These are phyloP conservation scores for Penicillium hordei DNA, from an alignment of 2,329 filamentous ascomycete genomes.

Conservation along the genomic window DNA sequence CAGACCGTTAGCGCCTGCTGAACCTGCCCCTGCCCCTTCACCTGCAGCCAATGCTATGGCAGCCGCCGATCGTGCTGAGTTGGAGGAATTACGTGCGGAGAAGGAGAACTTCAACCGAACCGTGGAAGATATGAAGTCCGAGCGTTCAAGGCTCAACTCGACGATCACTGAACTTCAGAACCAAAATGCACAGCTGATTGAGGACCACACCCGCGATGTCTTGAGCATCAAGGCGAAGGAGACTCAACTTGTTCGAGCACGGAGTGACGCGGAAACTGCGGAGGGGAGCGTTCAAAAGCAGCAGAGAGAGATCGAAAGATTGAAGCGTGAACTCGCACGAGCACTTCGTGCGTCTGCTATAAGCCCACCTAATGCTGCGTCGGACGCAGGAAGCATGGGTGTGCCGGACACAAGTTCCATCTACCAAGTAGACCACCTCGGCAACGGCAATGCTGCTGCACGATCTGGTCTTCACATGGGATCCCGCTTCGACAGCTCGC, in stretches of 20 bases:
- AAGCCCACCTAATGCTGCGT: constrained; percentile 36
- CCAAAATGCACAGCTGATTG: constrained; percentile 93
- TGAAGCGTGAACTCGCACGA: constrained; percentile 78
- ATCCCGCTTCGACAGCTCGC: constrained; percentile 41
- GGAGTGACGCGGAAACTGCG: constrained; percentile 84
- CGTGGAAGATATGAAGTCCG: constrained; percentile 76
- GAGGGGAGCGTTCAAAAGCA: constrained; percentile 83
- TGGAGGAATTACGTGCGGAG: constrained; percentile 81
- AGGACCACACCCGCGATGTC: constrained; percentile 93
- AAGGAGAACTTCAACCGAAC: constrained; percentile 75
- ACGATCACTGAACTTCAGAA: constrained; percentile 94
- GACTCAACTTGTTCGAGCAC: constrained; percentile 88
- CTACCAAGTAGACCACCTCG: constrained; percentile 41
- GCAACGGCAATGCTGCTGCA: constrained; percentile 29
- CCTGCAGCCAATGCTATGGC: constrained; percentile 66
- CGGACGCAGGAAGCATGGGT: constrained; percentile 55
- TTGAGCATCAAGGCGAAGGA: constrained; percentile 98
- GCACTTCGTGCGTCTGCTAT: constrained; percentile 43
- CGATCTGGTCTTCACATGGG: constrained; percentile 40
- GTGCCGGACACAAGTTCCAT: constrained; percentile 52
- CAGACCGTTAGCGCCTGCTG: constrained; percentile 58
- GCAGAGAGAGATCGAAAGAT: constrained; percentile 81
- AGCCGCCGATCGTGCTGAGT: constrained; percentile 63
- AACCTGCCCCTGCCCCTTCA: constrained; percentile 52
- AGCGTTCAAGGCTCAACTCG: constrained; percentile 76